Evolutionary conservation across 768 basidiomycete species (phyloP), one percentile per base, ranked within the genome.

Genomic region (Rhizopogon vesiculosus): DNA sequence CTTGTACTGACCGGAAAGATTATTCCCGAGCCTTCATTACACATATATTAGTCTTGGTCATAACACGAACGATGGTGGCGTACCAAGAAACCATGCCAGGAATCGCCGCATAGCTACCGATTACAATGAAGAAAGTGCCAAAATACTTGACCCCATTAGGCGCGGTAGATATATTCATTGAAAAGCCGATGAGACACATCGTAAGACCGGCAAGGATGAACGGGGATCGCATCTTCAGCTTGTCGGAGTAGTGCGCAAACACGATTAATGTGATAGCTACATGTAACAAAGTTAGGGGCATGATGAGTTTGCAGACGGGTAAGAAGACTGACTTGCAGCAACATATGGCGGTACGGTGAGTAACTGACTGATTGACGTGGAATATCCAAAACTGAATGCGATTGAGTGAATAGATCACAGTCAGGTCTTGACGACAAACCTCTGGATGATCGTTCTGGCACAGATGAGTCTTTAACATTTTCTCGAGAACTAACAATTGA

Each of bases 311-410:
- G 35, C 3, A 39, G 42, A 22, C 12, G 2, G 64, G 15, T 25
- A 29, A 22, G 78, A 3, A 66, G 15, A 52, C 59, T 81, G 61
- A 85, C 84, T 84, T 10, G 82, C 84, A 43, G 80, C 70, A 39
- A 84, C 70, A 60, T 85, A 86, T 7, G 84, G 84, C 2, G 86
- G 86, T 0, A 86, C 80, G 5, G 84, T 84, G 44, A 87, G 72
- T 3, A 86, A 69, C 58, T 86, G 83, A 51, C 78, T 81, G 58
- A 82, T 72, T 0, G 83, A 73, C 2, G 79, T 65, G 2, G 75
- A 63, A 64, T 80, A 79, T 1, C 85, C 86, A 56, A 86, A 86
- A 18, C 81, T 83, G 28, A 45, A 48, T 48, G 35, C 13, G 13
- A 39, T 50, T 59, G 19, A 57, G 45, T 39, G 29, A 15, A 45